A percentile compares a stretch with the other conserved stretches of the same genome.
Conservation (phyloP, 352 stramenopile species). For the Globisporangium solare region DNA sequence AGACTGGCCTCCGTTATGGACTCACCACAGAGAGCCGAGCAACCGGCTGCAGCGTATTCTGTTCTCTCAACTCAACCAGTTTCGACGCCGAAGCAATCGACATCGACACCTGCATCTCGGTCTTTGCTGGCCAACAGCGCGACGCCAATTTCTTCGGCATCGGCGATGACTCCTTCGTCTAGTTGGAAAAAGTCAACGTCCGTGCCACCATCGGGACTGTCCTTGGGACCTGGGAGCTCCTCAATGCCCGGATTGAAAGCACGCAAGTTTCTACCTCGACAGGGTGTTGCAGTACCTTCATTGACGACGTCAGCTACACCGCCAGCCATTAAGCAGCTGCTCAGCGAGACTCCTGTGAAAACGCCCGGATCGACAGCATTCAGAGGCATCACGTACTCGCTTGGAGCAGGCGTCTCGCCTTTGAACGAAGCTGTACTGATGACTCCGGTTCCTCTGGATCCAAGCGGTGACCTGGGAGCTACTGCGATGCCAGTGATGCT, state of each 20-base stretch:
- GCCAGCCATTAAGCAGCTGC: background rate
- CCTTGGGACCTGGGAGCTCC: background rate
- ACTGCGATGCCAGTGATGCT: slow-evolving; percentile 5
- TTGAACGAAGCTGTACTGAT: slow-evolving; percentile 9
- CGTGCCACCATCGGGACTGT: slow-evolving; percentile 12
- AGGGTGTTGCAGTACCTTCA: slow-evolving; percentile 6
- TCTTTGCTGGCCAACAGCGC: slow-evolving; percentile 8
- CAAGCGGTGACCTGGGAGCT: slow-evolving; percentile 7
- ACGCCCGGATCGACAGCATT: background rate
- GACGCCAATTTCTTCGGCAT: slow-evolving; percentile 20
- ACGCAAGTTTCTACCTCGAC: slow-evolving; percentile 1
- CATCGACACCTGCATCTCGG: background rate
- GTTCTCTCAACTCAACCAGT: slow-evolving; percentile 4
- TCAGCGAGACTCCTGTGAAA: slow-evolving; percentile 4
- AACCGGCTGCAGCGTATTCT: slow-evolving; percentile 2
- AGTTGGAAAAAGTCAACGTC: slow-evolving; percentile 17
- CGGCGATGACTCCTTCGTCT: slow-evolving; percentile 13
- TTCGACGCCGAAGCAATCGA: slow-evolving; percentile 1
- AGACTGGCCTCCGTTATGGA: slow-evolving; percentile 1
- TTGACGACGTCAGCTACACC: background rate
- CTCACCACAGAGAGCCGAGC: slow-evolving; percentile 11
- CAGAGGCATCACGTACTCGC: background rate
- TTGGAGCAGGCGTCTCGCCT: background rate
- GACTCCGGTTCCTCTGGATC: slow-evolving; percentile 14
- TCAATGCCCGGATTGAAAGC: background rate